Base-by-base conservation (phyloP, 805 yeast genomes). In the Cyberlindnera samutprakarnensis region DNA sequence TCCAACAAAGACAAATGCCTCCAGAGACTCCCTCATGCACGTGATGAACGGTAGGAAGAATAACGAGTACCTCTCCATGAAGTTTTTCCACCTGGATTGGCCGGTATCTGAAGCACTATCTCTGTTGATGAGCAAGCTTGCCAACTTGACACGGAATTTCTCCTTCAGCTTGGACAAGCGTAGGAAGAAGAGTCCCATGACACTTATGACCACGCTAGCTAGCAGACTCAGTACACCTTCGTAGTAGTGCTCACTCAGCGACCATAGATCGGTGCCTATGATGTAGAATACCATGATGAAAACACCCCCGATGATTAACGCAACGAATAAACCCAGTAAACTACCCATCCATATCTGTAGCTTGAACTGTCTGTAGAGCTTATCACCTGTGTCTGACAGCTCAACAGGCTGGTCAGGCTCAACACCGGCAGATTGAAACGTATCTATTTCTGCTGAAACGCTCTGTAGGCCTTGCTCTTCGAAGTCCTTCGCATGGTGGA, bases 1-100 rank as follows among this genome's bases (percentile, higher is more conserved):
- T 4, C 95, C 96, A 26, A 87, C 68, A 47, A 87, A 87, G 3
- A 87, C 92, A 23, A 87, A 87, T 0, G 95, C 95, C 56, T 87
- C 96, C 32, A 87, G 61, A 2, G 95, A 95, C 56, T 87, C 96
- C 51, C 96, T 71, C 30, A 87, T 61, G 4, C 94, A 78, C 2
- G 96, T 87, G 28, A 87, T 69, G 47, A 87, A 78, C 1, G 96
- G 96, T 25, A 86, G 59, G 22, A 86, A 63, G 38, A 80, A 83
- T 54, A 82, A 60, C 4, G 90, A 77, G 51, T 85, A 79, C 47
- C 69, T 72, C 38, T 75, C 74, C 27, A 70, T 51, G 38, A 68
- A 69, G 14, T 50, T 44, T 15, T 54, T 57, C 19, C 62, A 33
- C 23, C 47, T 43, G 18, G 56, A 38, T 33, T 42, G 38, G 6